A percentile compares a stretch with the other conserved stretches of the same genome.
Evolutionary conservation across 2,329 filamentous ascomycete genomes (phyloP).

Genomic region (Fusarium brevicatenulatum): DNA sequence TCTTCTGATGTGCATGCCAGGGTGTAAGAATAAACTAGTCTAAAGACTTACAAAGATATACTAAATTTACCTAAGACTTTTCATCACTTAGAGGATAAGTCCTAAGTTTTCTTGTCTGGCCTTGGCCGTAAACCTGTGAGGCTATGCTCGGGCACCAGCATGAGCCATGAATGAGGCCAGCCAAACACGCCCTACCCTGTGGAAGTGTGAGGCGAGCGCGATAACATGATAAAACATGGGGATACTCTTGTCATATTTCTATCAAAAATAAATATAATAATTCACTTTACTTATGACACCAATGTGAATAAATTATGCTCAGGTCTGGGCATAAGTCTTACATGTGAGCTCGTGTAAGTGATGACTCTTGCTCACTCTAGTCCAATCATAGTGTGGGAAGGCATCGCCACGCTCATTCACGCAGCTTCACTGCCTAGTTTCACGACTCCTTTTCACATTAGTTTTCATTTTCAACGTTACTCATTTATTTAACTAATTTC

Average conservation of each 20-base stretch:
- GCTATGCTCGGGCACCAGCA: neutral
- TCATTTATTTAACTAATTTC: neutral
- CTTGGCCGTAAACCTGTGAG: neutral
- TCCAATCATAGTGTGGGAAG: slow-evolving; percentile 3
- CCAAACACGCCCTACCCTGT: slow-evolving; percentile 4
- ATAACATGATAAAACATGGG: neutral
- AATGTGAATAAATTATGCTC: neutral
- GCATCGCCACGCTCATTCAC: slow-evolving; percentile 22
- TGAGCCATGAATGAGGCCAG: slow-evolving; percentile 9
- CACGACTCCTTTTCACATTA: neutral
- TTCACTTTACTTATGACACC: neutral
- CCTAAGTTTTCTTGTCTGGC: neutral
- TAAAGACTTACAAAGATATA: neutral
- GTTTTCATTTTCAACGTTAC: neutral
- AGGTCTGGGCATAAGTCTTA: neutral
- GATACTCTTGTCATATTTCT: neutral
- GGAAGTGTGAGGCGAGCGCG: neutral
- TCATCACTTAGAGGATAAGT: neutral
- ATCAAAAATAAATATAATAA: neutral
- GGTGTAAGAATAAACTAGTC: neutral
- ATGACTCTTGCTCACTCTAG: neutral
- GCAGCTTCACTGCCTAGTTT: slow-evolving; percentile 11
- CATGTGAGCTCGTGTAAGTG: neutral
- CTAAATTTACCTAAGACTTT: neutral
- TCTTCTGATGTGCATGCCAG: too few species aligned